These are phyloP conservation scores for Phytophthora macrochlamydospora DNA, from an alignment of 352 stramenopile species.

Conservation along the genomic window DNA sequence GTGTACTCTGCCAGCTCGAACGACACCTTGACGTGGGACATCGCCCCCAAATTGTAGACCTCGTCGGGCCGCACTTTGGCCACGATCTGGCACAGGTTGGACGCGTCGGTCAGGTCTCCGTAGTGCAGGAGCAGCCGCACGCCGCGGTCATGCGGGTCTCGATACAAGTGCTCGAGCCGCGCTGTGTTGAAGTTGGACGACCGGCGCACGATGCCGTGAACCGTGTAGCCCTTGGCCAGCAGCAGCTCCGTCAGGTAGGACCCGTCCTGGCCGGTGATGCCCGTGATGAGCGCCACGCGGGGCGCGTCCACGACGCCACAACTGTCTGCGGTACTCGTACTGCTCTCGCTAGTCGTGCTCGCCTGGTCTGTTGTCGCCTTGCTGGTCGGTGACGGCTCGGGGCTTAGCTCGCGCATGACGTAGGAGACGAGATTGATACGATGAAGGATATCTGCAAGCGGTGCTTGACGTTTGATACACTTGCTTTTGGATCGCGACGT, in stretches of 20 bases:
- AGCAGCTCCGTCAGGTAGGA: constrained; percentile 98
- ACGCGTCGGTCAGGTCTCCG: constrained; percentile 98
- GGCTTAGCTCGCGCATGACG: not conserved
- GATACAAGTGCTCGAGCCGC: constrained; percentile 98
- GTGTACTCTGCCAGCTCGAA: constrained; percentile 99
- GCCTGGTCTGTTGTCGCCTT: constrained; percentile 17
- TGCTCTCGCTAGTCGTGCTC: constrained; percentile 26
- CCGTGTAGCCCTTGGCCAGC: constrained; percentile 96
- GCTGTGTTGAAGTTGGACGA: constrained; percentile 99
- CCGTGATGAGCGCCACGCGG: constrained; percentile 94
- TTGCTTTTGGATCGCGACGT: not conserved
- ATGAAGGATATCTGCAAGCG: no score
- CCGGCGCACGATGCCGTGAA: constrained; percentile 96
- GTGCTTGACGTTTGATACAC: no score
- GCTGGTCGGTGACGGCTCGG: constrained; percentile 1
- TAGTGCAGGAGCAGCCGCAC: constrained; percentile 99
- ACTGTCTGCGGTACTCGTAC: constrained; percentile 9
- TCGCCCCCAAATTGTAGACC: constrained; percentile 99
- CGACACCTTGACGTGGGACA: constrained; percentile 99
- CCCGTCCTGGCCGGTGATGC: constrained; percentile 99
- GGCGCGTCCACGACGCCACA: constrained; percentile 8
- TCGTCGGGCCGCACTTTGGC: constrained; percentile 95
- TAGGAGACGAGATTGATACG: no score
- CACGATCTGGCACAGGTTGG: constrained; percentile 97
- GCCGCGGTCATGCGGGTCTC: constrained; percentile 92